Evolutionary conservation across 2,329 filamentous ascomycete species (phyloP).

Genomic region (Amphichorda felina): DNA sequence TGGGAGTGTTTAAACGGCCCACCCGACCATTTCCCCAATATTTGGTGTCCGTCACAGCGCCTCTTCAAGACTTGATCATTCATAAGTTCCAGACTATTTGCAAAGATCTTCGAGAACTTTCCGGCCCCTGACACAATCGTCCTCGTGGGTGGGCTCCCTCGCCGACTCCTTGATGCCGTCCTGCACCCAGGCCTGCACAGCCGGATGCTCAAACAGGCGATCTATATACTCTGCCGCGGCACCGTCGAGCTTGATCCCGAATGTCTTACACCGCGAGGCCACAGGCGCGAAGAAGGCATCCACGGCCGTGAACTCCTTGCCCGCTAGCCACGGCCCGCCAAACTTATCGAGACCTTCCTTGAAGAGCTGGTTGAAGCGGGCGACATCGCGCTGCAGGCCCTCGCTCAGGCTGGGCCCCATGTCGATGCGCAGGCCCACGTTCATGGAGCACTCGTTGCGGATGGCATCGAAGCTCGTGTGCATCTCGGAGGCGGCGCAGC

Average conservation of each 20-base stretch:
- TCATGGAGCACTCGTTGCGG: constrained; percentile 28
- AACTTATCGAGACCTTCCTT: constrained; percentile 23
- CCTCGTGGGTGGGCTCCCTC: constrained; percentile 23
- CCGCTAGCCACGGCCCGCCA: constrained; percentile 28
- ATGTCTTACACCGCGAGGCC: constrained; percentile 25
- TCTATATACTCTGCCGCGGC: constrained; percentile 17
- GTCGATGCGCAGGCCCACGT: constrained; percentile 25
- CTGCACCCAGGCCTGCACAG: constrained; percentile 23
- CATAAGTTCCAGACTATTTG: too few species aligned
- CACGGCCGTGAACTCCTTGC: constrained; percentile 20
- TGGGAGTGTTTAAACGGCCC: too few species aligned
- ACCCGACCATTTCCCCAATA: too few species aligned
- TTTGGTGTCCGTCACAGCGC: too few species aligned
- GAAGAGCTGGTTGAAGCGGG: constrained; percentile 23
- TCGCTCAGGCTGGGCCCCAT: constrained; percentile 12
- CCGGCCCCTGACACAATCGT: constrained; percentile 19
- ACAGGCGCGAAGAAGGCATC: constrained; percentile 31
- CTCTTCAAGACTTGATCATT: too few species aligned
- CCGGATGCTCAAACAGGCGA: constrained; percentile 19
- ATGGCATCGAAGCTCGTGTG: constrained; percentile 28
- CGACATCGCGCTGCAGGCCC: constrained; percentile 20
- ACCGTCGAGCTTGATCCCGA: constrained; percentile 16
- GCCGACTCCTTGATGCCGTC: constrained; percentile 23
- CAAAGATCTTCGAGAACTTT: constrained; percentile 17
- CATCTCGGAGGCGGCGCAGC: constrained; percentile 32